phyloP scores from a whole-genome alignment of 768 basidiomycete genomes.

The Leccinum longicurvipes region DNA sequence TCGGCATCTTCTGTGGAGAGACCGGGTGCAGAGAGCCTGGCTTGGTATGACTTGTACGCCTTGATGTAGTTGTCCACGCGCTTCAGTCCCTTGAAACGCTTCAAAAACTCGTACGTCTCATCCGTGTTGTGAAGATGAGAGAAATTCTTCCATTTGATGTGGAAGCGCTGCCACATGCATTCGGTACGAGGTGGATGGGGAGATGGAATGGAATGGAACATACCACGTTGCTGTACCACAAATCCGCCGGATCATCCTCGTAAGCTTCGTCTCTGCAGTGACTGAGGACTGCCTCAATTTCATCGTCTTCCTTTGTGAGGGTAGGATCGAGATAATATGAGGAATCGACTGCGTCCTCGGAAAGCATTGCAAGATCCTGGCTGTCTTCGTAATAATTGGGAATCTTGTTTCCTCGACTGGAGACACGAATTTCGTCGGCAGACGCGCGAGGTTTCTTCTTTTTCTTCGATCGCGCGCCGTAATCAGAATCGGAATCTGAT shows the following conservation, averaged over 20 bases:
- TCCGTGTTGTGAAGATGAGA: slow-evolving; percentile 99
- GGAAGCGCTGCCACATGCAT: slow-evolving; percentile 68
- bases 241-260: slow-evolving; percentile 71
- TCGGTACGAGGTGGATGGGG: slow-evolving; percentile 2
- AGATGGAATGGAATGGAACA: slow-evolving; percentile 13
- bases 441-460: slow-evolving; percentile 64
- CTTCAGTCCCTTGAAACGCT: slow-evolving; percentile 92
- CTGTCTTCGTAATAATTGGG: slow-evolving; percentile 80
- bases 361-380: slow-evolving; percentile 72
- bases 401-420: slow-evolving; percentile 68
- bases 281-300: slow-evolving; percentile 88
- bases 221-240: slow-evolving; percentile 88
- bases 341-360: slow-evolving; percentile 47
- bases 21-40: slow-evolving; percentile 58
- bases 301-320: slow-evolving; percentile 65
- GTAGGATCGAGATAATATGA: slow-evolving; percentile 56
- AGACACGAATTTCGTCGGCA: slow-evolving; percentile 74
- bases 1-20: slow-evolving; percentile 87
- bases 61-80: slow-evolving; percentile 99
- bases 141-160: slow-evolving; percentile 99
- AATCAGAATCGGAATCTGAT: slow-evolving; percentile 85
- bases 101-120: slow-evolving; percentile 94
- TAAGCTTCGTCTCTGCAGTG: slow-evolving; percentile 84
- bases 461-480: slow-evolving; percentile 82
- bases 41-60: slow-evolving; percentile 71